Evolutionary conservation across 805 yeast genomes (phyloP).

Genomic region (Wickerhamiella spandovensis): DNA sequence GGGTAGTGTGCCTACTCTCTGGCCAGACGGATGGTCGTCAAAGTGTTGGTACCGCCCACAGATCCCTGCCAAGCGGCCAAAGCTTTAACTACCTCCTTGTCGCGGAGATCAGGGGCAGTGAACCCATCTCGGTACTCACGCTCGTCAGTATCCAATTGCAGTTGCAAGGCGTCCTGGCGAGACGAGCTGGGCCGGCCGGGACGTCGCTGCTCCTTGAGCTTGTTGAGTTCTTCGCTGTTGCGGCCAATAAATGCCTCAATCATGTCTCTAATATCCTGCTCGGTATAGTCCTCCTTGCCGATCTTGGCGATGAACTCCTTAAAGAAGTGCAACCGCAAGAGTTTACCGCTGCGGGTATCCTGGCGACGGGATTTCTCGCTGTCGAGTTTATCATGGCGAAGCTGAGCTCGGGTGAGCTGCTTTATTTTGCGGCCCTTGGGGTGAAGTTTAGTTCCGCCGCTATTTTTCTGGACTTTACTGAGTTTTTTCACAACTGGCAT

Average conservation of each 20-base stretch:
- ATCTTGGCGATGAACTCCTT: slow-evolving; percentile 3
- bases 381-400: slow-evolving; percentile 62
- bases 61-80: slow-evolving; percentile 73
- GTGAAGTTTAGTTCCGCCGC: slow-evolving; percentile 46
- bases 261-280: slow-evolving; percentile 48
- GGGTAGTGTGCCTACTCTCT: not conserved
- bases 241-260: slow-evolving; percentile 48
- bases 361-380: slow-evolving; percentile 41
- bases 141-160: slow-evolving; percentile 44
- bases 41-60: slow-evolving; percentile 42
- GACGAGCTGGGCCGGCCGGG: slow-evolving; percentile 77
- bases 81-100: slow-evolving; percentile 41
- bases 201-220: slow-evolving; percentile 48
- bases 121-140: slow-evolving; percentile 58
- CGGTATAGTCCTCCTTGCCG: slow-evolving; percentile 30
- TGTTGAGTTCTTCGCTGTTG: slow-evolving; percentile 63
- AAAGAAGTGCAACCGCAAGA: slow-evolving; percentile 12
- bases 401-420: slow-evolving; percentile 71
- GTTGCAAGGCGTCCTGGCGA: slow-evolving; percentile 55
- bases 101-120: slow-evolving; percentile 55
- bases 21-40: slow-evolving; percentile 8
- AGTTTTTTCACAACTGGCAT: slow-evolving; percentile 65
- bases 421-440: slow-evolving; percentile 84
- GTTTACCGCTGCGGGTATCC: slow-evolving; percentile 31
- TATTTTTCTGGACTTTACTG: slow-evolving; percentile 45